Percentiles rank a stretch among this genome's conserved stretches.
Conservation (phyloP, 768 basidiomycete species). For the Termitomyces sp. region DNA sequence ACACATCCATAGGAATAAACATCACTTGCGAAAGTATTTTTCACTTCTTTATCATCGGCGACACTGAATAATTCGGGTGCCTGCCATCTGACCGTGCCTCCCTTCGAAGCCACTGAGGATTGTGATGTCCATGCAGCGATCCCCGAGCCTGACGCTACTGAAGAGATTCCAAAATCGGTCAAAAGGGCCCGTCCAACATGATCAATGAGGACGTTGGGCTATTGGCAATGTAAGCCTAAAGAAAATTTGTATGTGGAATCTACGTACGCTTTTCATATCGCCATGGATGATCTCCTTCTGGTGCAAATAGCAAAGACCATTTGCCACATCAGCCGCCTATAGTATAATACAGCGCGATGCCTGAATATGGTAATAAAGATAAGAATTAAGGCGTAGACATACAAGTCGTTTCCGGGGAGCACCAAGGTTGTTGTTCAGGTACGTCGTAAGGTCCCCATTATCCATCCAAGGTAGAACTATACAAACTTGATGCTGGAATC, state of each 20-base stretch:
- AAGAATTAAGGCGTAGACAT: not conserved
- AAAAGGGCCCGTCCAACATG: not conserved
- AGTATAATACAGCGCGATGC: no score
- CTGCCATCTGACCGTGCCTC: not conserved
- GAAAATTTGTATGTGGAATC: no score
- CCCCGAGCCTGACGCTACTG: not conserved
- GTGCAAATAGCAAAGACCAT: not conserved
- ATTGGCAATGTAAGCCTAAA: no score
- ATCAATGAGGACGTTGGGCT: not conserved
- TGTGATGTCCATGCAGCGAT: not conserved
- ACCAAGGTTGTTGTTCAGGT: not conserved
- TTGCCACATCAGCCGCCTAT: not conserved
- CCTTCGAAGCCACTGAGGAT: not conserved
- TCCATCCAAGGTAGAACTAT: not conserved
- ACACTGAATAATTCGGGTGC: not conserved
- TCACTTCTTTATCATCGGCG: not conserved
- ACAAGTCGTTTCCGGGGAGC: not conserved
- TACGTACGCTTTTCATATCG: not conserved
- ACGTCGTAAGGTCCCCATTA: not conserved
- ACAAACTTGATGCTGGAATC: not conserved
- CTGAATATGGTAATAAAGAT: not conserved
- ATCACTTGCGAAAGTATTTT: not conserved
- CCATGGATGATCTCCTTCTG: not conserved
- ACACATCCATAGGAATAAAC: not conserved
- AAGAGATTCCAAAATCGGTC: not conserved